Percentiles rank a stretch among this genome's conserved stretches.
These are phyloP conservation scores for Hibiscus syriacus DNA, from an alignment of 345 rosid genomes.

Conservation along the genomic window DNA sequence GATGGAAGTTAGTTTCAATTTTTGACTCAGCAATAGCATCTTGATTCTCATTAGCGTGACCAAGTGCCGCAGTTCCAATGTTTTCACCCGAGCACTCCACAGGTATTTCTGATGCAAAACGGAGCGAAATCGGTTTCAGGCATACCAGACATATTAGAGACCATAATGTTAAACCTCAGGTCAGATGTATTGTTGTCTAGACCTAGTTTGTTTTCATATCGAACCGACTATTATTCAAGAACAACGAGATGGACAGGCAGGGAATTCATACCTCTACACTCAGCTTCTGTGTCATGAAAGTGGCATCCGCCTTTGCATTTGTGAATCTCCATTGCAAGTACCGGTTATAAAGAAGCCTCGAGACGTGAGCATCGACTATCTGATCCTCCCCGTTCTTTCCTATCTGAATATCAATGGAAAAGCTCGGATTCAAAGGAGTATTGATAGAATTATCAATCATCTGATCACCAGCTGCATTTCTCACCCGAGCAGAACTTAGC, in stretches of 20 bases:
- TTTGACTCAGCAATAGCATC: slow-evolving; percentile 61
- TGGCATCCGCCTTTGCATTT: slow-evolving; percentile 70
- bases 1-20: slow-evolving; percentile 69
- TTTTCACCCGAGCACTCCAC: slow-evolving; percentile 75
- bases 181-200: too few relatives aligned
- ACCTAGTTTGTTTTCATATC: too few relatives aligned
- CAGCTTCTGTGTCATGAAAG: slow-evolving; percentile 53
- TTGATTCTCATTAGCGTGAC: slow-evolving; percentile 71
- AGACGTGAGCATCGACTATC: slow-evolving; percentile 61
- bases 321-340: slow-evolving; percentile 80
- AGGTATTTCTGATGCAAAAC: slow-evolving; percentile 27
- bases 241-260: neutral
- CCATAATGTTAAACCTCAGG: too few relatives aligned
- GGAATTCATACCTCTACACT: slow-evolving; percentile 59
- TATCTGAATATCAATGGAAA: slow-evolving; percentile 73
- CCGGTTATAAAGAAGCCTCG: slow-evolving; percentile 78
- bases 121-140: too few relatives aligned
- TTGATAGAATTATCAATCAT: slow-evolving; percentile 33
- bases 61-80: slow-evolving; percentile 61
- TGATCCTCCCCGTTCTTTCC: slow-evolving; percentile 75
- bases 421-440: slow-evolving; percentile 71
- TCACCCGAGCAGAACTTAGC: slow-evolving; percentile 69
- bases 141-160: too few relatives aligned
- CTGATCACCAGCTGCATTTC: slow-evolving; percentile 33
- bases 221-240: too few relatives aligned